These are phyloP conservation scores for Gilbertella persicaria DNA, from an alignment of 371 early-diverging fungal genomes.

Conservation along the genomic window DNA sequence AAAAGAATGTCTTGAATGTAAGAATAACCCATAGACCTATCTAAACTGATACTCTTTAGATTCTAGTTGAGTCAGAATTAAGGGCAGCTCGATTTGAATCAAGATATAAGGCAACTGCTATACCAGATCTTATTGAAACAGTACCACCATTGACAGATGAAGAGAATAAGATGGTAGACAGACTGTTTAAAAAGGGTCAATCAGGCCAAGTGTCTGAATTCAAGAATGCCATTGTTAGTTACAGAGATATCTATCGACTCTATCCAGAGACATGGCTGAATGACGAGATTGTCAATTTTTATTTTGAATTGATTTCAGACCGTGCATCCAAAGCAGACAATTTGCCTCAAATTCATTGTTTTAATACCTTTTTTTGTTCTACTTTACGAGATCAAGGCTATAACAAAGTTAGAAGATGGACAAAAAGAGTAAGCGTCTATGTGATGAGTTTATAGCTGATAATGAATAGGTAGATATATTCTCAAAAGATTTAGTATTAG, in stretches of 20 bases:
- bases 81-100: slow-evolving; percentile 4
- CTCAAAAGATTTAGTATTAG: slow-evolving; percentile 72
- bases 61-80: neutral
- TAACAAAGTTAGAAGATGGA: slow-evolving; percentile 80
- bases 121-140: neutral
- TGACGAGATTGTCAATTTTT: slow-evolving; percentile 94
- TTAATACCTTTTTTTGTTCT: slow-evolving; percentile 89
- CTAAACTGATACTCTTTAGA: neutral
- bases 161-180: slow-evolving; percentile 36
- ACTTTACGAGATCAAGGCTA: slow-evolving; percentile 74
- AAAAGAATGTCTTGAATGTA: neutral
- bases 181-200: slow-evolving; percentile 30
- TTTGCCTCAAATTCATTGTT: slow-evolving; percentile 73
- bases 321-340: slow-evolving; percentile 48
- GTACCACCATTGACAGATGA: slow-evolving; percentile 34
- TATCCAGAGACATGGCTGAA: slow-evolving; percentile 86
- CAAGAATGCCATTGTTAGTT: slow-evolving; percentile 59
- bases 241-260: slow-evolving; percentile 72
- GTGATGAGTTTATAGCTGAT: no score
- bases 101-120: slow-evolving; percentile 5
- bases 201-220: slow-evolving; percentile 50
- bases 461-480: slow-evolving; percentile 72
- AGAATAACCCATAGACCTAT: neutral
- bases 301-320: slow-evolving; percentile 73
- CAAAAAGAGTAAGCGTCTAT: slow-evolving; percentile 63